Evolutionary conservation across 495 filamentous ascomycete species (phyloP), one percentile per base, ranked within the genome.

Genomic region (Aspergillus ostianus): DNA sequence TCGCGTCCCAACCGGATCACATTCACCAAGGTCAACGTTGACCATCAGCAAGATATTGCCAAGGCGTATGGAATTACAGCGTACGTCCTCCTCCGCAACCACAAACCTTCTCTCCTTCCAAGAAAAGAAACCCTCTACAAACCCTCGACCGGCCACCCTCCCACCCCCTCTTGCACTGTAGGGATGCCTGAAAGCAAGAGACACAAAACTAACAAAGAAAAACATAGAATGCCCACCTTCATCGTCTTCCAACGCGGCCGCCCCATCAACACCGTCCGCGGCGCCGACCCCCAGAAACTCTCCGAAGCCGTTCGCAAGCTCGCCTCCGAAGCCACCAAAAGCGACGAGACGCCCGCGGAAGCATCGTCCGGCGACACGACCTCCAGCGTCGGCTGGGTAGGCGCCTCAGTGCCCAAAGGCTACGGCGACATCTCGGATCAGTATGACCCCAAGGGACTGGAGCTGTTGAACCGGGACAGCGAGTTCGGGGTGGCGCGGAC

Each of bases 21-120:
- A 57, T 97, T 97, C 70, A 87, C 84, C 70, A 96, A 96, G 78
- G 82, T 96, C 75, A 85, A 98, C 76, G 87, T 86, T 51, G 90
- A 95, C 55, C 64, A 84, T 21, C 90, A 93, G 69, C 79, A 86
- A 67, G 85, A 90, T 19, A 81, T 97, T 45, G 86, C 90, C 13
- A 72, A 81, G 57, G 81, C 82, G 58, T 93, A 93, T 68, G 71
- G 78, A 51, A 82, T 97, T 62, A 87, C 84, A n/a, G 83, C 83
- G 88, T 90, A 76, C 61, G 86, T 78, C 4, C n/a, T n/a, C n/a
- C n/a, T n/a, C n/a, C n/a, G n/a, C n/a, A n/a, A n/a, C n/a, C n/a
- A n/a, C n/a, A n/a, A n/a, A n/a, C n/a, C n/a, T n/a, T n/a, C n/a
- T n/a, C n/a, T n/a, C n/a, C n/a, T n/a, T n/a, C n/a, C n/a, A n/a